Conservation (phyloP, 129 eudicot genomes). For the Mikania micrantha region DNA sequence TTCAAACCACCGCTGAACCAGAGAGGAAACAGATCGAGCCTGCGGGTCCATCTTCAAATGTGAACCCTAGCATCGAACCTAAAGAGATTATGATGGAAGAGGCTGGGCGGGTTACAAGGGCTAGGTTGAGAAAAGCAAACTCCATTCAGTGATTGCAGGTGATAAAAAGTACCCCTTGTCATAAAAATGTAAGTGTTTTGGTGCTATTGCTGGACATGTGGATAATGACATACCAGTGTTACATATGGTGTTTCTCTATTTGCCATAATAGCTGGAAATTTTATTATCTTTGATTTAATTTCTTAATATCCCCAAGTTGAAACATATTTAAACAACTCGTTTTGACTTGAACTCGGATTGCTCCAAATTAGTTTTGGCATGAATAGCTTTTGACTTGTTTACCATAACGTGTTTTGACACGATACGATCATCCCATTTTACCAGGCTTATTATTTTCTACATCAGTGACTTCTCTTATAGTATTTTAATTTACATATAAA, state of each 20-base stretch:
- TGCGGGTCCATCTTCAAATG: constrained; percentile 19
- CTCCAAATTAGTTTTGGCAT: too few relatives aligned
- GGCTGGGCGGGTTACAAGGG: constrained; percentile 46
- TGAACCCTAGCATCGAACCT: constrained; percentile 16
- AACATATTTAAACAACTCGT: too few relatives aligned
- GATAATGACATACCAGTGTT: constrained; percentile 19
- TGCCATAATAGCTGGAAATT: not conserved
- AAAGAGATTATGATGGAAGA: constrained; percentile 45
- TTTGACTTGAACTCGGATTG: too few relatives aligned
- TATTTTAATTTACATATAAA: too few relatives aligned
- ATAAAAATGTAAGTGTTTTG: constrained; percentile 20
- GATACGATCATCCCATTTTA: too few relatives aligned
- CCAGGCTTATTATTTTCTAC: too few relatives aligned
- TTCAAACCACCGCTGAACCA: constrained; percentile 21
- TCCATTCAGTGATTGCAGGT: constrained; percentile 27
- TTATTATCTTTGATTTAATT: not conserved
- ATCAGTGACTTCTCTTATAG: too few relatives aligned
- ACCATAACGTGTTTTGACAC: too few relatives aligned
- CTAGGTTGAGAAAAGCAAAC: constrained; percentile 54
- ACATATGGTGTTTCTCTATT: constrained; percentile 10
- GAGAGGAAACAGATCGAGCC: constrained; percentile 29
- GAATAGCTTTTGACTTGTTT: too few relatives aligned
- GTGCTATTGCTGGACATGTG: constrained; percentile 16
- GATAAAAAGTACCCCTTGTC: constrained; percentile 4
- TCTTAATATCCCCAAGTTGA: too few relatives aligned